Conservation (phyloP, 2,329 filamentous ascomycete genomes). For the Hypoxylon sp. region DNA sequence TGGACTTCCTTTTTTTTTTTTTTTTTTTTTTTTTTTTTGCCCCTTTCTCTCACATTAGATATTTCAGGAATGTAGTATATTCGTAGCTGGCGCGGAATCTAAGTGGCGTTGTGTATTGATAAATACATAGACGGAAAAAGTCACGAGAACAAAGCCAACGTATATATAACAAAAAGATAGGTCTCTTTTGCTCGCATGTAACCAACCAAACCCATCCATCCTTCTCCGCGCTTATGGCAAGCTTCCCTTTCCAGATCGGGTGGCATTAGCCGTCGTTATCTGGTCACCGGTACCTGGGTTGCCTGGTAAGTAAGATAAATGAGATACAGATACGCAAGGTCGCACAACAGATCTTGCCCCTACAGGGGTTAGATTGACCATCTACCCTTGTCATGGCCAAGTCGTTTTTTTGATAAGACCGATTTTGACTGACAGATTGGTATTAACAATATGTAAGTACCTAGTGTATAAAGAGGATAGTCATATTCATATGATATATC, state of each 20-base stretch:
- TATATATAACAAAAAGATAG: neutral
- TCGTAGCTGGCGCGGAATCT: neutral
- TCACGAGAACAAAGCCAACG: slow-evolving; percentile 16
- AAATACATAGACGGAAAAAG: slow-evolving; percentile 2
- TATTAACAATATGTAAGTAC: neutral
- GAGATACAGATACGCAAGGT: slow-evolving; percentile 19
- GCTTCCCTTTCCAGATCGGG: slow-evolving; percentile 23
- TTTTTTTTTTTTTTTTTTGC: too few species aligned
- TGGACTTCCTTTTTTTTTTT: neutral
- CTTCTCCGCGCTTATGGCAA: slow-evolving; percentile 15
- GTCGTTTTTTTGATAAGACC: slow-evolving; percentile 15
- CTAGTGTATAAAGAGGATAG: too few species aligned
- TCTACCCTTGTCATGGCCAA: slow-evolving; percentile 14
- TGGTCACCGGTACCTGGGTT: slow-evolving; percentile 4
- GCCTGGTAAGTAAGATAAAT: slow-evolving; percentile 19
- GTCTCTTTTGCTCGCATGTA: slow-evolving; percentile 15
- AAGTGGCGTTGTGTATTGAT: slow-evolving; percentile 1
- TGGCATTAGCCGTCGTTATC: slow-evolving; percentile 30
- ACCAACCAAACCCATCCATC: slow-evolving; percentile 23
- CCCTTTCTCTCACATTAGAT: neutral
- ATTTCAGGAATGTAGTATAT: slow-evolving; percentile 12
- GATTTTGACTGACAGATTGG: neutral
- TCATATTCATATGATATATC: neutral
- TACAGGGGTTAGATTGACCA: slow-evolving; percentile 17
- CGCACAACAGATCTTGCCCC: slow-evolving; percentile 30